Percentiles rank a stretch among this genome's conserved stretches.
Evolutionary conservation across 306 rosid genomes (phyloP).

Genomic region (Quillaja saponaria): DNA sequence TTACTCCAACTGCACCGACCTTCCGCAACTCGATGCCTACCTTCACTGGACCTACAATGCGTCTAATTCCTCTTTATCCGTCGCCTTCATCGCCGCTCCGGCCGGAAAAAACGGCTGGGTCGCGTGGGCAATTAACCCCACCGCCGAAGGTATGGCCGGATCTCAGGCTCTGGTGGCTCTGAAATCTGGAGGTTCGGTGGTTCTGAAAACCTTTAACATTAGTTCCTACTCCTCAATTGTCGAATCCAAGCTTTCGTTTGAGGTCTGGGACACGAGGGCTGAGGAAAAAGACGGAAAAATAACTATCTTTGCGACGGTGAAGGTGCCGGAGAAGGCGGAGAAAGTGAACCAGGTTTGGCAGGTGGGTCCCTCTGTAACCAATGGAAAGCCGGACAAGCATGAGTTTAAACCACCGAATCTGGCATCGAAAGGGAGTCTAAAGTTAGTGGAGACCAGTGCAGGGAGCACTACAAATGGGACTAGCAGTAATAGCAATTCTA

Average conservation of each 20-base stretch:
- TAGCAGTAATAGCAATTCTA: not conserved
- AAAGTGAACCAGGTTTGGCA: slow-evolving; percentile 65
- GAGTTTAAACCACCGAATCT: not conserved
- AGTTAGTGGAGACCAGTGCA: not conserved
- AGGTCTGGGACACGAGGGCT: slow-evolving; percentile 36
- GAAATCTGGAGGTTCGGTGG: slow-evolving; percentile 1
- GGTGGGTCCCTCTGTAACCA: slow-evolving; percentile 49
- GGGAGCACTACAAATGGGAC: not conserved
- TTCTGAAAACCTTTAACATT: slow-evolving; percentile 42
- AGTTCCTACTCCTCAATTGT: not conserved
- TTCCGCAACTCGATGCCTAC: slow-evolving; percentile 42
- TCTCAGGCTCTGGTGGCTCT: slow-evolving; percentile 57
- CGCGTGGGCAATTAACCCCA: slow-evolving; percentile 75
- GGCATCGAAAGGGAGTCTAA: not conserved
- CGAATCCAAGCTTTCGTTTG: slow-evolving; percentile 31
- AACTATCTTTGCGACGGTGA: slow-evolving; percentile 45
- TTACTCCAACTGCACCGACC: slow-evolving; percentile 58
- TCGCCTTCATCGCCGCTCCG: slow-evolving; percentile 57
- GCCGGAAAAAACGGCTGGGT: slow-evolving; percentile 50
- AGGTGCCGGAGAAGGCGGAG: slow-evolving; percentile 40
- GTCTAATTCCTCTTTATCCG: slow-evolving; percentile 57
- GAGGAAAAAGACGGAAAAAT: slow-evolving; percentile 12
- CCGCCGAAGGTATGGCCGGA: slow-evolving; percentile 52
- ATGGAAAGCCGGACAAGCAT: slow-evolving; percentile 23
- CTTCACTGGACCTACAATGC: slow-evolving; percentile 61